Base-by-base conservation (phyloP, 441 rosid genomes). In the Erodium trifolium region DNA sequence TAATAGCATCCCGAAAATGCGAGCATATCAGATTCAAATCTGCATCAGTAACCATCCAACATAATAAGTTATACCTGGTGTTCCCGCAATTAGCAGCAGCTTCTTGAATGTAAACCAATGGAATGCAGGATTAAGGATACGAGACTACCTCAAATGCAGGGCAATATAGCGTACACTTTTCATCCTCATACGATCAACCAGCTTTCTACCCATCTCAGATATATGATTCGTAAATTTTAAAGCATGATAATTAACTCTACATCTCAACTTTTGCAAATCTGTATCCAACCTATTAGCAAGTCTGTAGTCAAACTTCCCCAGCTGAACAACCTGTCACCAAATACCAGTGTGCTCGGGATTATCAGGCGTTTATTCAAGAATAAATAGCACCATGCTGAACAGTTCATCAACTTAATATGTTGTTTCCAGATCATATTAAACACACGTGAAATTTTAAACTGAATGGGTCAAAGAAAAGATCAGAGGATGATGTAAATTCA, bases 1-100 rank as follows among this genome's bases (percentile, higher is more conserved):
- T 82, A 84, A 76, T 86, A 78, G 75, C 90, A 86, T 71, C 90
- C 90, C 39, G 88, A 86, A 83, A 84, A 86, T 63, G 98, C 99
- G 63, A 95, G 92, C 99, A 95, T 95, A 74, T 95, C 99, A 14
- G 98, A 88, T 72, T 95, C 99, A 76, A 89, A 95, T 87, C 99
- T 94, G 87, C 23, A 79, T 69, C 71, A 75, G 78, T 75, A 70
- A 66, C 37, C 34, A 72, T 55, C 19, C 29, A 51, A 70, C 63
- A 67, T 74, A 76, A 74, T n/a, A 75, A 67, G 60, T 39, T 65
- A n/a, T 29, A 41, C 31, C 9, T 60, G 41, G 71, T 31, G 14
- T 9, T 41, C 73, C 47, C 27, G 8, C 29, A 45, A 62, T 49
- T 8, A 23, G 27, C 27, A 12, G 29, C 43, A 45, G 27, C 17